phyloP scores from a whole-genome alignment of 1,284 basidiomycete genomes.

The Ganoderma lucidum region DNA sequence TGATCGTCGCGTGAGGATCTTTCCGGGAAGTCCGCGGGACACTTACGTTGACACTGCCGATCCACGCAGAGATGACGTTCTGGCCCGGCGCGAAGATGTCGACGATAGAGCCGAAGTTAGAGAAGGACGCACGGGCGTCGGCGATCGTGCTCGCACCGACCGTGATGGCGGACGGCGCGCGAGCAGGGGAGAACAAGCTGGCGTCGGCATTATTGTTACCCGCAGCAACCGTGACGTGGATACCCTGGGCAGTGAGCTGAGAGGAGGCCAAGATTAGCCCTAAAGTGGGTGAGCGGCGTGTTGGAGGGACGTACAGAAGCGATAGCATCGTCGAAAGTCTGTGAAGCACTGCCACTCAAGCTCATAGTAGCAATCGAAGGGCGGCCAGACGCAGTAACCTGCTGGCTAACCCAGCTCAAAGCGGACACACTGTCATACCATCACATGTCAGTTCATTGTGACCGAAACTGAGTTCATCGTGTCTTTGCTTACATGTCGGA shows the following conservation, averaged over 20 bases:
- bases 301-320: conserved; percentile 31
- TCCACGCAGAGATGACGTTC: conserved; percentile 39
- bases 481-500: conserved; percentile 34
- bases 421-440: conserved; percentile 49
- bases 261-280: neutral
- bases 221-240: conserved; percentile 43
- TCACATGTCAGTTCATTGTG: conserved; percentile 40
- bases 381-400: conserved; percentile 58
- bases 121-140: conserved; percentile 51
- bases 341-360: conserved; percentile 70
- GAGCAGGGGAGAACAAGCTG: conserved; percentile 41
- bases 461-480: neutral
- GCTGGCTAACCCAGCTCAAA: conserved; percentile 50
- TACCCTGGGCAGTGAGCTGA: conserved; percentile 37
- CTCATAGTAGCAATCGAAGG: conserved; percentile 76
- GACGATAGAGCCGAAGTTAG: conserved; percentile 46
- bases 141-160: conserved; percentile 66
- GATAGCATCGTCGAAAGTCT: conserved; percentile 72
- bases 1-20: neutral
- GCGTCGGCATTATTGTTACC: conserved; percentile 41
- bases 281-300: neutral
- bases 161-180: conserved; percentile 56
- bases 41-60: conserved; percentile 38
- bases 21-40: neutral
- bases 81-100: conserved; percentile 47